Percentiles rank a stretch among this genome's conserved stretches.
Evolutionary conservation across 306 rosid genomes (phyloP).

Genomic region (Delonix regia): DNA sequence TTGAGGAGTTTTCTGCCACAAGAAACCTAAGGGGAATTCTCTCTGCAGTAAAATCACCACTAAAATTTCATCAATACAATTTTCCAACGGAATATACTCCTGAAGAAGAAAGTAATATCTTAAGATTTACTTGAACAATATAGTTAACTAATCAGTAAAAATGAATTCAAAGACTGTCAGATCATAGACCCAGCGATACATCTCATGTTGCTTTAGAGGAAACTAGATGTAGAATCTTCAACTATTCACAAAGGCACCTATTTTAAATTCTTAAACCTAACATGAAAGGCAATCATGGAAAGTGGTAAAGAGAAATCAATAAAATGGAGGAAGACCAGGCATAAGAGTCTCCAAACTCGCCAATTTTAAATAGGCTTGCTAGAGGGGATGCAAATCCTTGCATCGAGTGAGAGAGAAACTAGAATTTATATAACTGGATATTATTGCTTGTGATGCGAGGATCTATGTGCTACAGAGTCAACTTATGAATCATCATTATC

Average conservation of each 20-base stretch:
- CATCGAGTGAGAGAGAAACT: neutral
- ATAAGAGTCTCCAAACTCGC: neutral
- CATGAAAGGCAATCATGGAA: neutral
- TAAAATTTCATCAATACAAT: neutral
- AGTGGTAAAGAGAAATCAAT: neutral
- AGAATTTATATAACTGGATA: neutral
- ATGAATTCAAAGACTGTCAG: neutral
- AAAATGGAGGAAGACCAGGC: neutral
- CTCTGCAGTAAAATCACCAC: neutral
- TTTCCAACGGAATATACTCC: neutral
- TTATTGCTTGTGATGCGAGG: constrained; percentile 13
- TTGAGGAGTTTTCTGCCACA: neutral
- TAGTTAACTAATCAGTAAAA: neutral
- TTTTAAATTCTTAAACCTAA: neutral
- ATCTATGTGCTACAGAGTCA: constrained; percentile 8
- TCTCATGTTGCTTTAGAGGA: neutral
- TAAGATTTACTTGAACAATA: neutral
- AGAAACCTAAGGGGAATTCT: neutral
- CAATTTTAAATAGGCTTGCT: neutral
- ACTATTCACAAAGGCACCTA: neutral
- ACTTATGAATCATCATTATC: constrained; percentile 28
- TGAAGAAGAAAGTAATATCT: neutral
- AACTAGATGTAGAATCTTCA: neutral
- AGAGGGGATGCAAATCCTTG: neutral
- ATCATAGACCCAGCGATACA: neutral